Evolutionary conservation across 75 land plant genomes (phyloP).

Genomic region (Pinus tabuliformis): DNA sequence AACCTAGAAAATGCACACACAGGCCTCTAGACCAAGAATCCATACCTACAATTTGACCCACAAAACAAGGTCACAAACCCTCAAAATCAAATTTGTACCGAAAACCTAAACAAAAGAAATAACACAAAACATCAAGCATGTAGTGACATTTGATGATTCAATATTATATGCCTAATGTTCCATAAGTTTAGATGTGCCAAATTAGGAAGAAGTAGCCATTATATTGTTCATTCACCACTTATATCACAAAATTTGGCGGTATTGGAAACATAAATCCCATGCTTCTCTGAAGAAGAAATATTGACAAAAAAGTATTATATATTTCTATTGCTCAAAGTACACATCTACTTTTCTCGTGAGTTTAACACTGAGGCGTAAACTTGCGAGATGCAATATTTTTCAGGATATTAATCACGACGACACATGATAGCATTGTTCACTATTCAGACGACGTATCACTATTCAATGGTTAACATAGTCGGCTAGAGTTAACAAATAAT

Average conservation of each 20-base stretch:
- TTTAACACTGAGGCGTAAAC: background rate
- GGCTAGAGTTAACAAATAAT: too few relatives aligned
- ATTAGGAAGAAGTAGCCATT: background rate
- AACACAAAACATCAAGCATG: background rate
- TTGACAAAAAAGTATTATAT: background rate
- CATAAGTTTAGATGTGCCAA: background rate
- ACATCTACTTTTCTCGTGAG: background rate
- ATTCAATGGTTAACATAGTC: too few relatives aligned
- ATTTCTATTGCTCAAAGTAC: background rate
- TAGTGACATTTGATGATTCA: background rate
- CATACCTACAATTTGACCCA: background rate
- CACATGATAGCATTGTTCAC: too few relatives aligned
- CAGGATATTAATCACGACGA: too few relatives aligned
- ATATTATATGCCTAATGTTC: background rate
- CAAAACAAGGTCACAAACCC: background rate
- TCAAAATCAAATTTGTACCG: background rate
- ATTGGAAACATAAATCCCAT: background rate
- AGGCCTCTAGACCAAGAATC: background rate
- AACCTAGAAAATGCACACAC: constrained; percentile 4
- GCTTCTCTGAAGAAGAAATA: background rate
- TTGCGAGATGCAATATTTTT: too few relatives aligned
- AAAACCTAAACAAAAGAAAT: background rate
- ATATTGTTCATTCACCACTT: background rate
- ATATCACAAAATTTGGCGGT: background rate
- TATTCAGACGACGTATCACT: too few relatives aligned